Base-by-base conservation (phyloP, 1,284 basidiomycete genomes). In the Ustilago hordei region DNA sequence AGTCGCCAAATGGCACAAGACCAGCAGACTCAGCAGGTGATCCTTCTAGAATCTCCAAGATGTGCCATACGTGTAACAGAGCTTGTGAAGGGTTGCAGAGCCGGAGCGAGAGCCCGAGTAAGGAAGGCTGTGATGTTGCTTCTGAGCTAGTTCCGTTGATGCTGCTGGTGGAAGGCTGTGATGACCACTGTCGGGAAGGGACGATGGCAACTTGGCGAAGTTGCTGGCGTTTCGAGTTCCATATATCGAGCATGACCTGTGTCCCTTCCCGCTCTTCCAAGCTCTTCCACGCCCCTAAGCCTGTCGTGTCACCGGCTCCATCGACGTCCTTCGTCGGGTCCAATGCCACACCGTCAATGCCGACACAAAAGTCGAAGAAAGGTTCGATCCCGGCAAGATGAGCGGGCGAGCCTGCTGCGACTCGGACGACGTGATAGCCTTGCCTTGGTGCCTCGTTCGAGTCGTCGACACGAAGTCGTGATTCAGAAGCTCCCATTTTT, bases 301-400 rank as follows among this genome's bases (percentile, higher is more conserved):
- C 82, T 8, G 80, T 64, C 1, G 61, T 57, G 9, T 78, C 63
- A 39, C 64, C 55, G 11, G 64, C 63, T n/a, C 72, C 71, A 41
- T 78, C 79, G 8, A 80, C 66, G 52, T 79, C 74, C 35, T 60
- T 73, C 17, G 78, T 60, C n/a, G 80, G 78, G 41, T 80, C 75
- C 12, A 85, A 72, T 12, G 83, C 78, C 15, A 70, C 73, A 4
- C 82, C 83, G 84, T 94, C 91, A 67, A 95, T 93, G 17, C 95
- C 96, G 47, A 98, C 91, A 38, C 98, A 91, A 86, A 97, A 98
- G 88, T 98, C 96, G 84, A 99, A 99, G 88, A 95, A 97, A 0
- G 95, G 93, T 84, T 98, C 95, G 70, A 98, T 92, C 59, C 91
- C 91, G 6, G 93, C 93, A 63, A 91, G 89, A 9, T 93, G 93